phyloP scores from a whole-genome alignment of 192 early-diverging fungal genomes.

The Backusella luteola region DNA sequence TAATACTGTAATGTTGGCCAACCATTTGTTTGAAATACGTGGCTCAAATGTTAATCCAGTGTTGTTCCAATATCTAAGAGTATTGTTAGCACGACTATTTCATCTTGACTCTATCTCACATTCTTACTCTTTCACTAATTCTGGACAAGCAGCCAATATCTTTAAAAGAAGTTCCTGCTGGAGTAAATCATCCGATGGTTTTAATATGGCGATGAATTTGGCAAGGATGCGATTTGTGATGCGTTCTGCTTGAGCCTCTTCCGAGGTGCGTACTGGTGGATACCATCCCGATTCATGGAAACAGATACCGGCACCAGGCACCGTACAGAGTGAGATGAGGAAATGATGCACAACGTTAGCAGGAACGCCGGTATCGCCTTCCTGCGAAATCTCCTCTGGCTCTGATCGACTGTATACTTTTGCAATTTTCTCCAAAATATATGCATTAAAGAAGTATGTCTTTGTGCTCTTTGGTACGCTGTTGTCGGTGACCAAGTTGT shows the following conservation, averaged over 20 bases:
- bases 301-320: constrained; percentile 72
- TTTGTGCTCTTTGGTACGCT: constrained; percentile 55
- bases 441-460: constrained; percentile 68
- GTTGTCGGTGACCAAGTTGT: constrained; percentile 66
- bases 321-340: constrained; percentile 69
- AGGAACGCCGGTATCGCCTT: constrained; percentile 28
- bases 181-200: constrained; percentile 59
- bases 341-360: constrained; percentile 69
- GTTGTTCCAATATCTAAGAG: constrained; percentile 62
- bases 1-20: constrained; percentile 74
- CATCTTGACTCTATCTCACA: neutral
- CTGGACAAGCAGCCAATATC: constrained; percentile 68
- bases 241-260: constrained; percentile 28
- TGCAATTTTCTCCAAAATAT: constrained; percentile 63
- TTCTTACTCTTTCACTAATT: constrained; percentile 67
- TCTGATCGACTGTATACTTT: constrained; percentile 57
- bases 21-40: constrained; percentile 64
- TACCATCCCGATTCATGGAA: constrained; percentile 79
- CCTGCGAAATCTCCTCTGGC: constrained; percentile 34
- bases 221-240: constrained; percentile 56
- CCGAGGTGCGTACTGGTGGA: constrained; percentile 43
- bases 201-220: constrained; percentile 55
- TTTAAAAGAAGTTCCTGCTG: constrained; percentile 69
- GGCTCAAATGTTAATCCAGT: constrained; percentile 68
- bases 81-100: constrained; percentile 2